A percentile compares a stretch with the other conserved stretches of the same genome.
These are phyloP conservation scores for Juncus inflexus DNA, from an alignment of 176 grass and related monocot species.

Conservation along the genomic window DNA sequence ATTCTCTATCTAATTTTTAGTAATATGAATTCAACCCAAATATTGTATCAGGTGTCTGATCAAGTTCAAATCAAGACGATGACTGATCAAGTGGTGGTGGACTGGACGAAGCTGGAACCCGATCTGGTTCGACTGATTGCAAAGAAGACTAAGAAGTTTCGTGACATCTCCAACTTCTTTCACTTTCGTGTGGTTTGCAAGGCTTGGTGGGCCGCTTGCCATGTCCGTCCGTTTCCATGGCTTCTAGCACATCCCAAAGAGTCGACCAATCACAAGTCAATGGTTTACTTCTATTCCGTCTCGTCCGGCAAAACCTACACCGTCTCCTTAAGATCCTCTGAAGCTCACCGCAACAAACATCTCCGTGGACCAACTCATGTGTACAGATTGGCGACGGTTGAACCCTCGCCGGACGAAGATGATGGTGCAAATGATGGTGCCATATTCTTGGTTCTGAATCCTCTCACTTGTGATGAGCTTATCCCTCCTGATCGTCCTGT, in stretches of 20 bases:
- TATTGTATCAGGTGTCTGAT: too few species aligned
- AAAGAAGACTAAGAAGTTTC: not conserved
- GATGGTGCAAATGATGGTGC: too few species aligned
- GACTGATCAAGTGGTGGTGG: too few species aligned
- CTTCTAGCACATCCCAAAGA: not conserved
- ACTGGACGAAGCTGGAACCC: too few species aligned
- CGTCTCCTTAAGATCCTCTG: not conserved
- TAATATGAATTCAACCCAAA: too few species aligned
- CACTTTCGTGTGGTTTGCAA: constrained; percentile 17
- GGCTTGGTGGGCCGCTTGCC: too few species aligned
- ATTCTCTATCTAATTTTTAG: too few species aligned
- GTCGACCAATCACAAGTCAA: not conserved
- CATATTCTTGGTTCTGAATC: not conserved
- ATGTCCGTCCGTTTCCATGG: not conserved
- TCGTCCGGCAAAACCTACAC: not conserved
- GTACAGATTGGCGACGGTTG: not conserved
- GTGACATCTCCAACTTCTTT: constrained; percentile 1
- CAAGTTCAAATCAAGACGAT: too few species aligned
- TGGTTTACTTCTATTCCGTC: not conserved
- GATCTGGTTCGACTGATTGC: not conserved
- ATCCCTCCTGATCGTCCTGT: too few species aligned
- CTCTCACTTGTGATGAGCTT: not conserved
- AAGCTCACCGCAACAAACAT: not conserved
- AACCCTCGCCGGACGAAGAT: not conserved
- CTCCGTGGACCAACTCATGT: not conserved